These are phyloP conservation scores for Stephania cephalantha DNA, from an alignment of 164 flowering plant species.

Conservation along the genomic window DNA sequence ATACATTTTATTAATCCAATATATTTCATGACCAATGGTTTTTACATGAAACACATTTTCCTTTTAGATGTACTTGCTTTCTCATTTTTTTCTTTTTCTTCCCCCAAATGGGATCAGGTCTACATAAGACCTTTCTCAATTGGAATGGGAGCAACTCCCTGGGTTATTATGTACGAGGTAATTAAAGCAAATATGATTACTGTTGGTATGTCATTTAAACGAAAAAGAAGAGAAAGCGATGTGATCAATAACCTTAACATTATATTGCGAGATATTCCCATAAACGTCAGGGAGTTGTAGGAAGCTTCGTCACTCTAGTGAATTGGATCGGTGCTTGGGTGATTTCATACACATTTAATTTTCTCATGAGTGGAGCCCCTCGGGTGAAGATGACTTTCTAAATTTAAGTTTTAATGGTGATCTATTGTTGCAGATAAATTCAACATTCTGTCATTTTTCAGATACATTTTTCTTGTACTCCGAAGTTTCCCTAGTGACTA, in stretches of 20 bases:
- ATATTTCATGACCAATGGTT: too few relatives aligned
- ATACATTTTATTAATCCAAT: not conserved
- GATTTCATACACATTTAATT: conserved; percentile 25
- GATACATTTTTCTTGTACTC: conserved; percentile 30
- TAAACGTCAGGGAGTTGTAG: conserved; percentile 24
- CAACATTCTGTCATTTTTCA: conserved; percentile 11
- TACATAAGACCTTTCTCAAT: conserved; percentile 63
- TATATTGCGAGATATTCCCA: conserved; percentile 20
- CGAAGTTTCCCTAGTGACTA: conserved; percentile 19
- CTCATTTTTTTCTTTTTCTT: not conserved
- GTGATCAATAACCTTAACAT: not conserved
- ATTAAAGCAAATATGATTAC: not conserved
- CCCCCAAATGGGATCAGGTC: conserved; percentile 27
- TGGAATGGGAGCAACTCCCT: conserved; percentile 89
- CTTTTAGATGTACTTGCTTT: not conserved
- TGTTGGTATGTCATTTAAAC: not conserved
- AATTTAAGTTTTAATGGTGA: not conserved
- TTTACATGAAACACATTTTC: not conserved
- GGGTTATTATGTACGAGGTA: conserved; percentile 98
- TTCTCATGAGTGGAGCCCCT: conserved; percentile 22
- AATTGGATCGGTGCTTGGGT: conserved; percentile 24
- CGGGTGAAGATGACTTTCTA: conserved; percentile 5
- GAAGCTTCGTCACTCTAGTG: conserved; percentile 21
- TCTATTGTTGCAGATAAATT: not conserved
- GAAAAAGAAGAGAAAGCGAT: not conserved